Conservation (phyloP, 345 rosid genomes). For the Cardamine resedifolia region DNA sequence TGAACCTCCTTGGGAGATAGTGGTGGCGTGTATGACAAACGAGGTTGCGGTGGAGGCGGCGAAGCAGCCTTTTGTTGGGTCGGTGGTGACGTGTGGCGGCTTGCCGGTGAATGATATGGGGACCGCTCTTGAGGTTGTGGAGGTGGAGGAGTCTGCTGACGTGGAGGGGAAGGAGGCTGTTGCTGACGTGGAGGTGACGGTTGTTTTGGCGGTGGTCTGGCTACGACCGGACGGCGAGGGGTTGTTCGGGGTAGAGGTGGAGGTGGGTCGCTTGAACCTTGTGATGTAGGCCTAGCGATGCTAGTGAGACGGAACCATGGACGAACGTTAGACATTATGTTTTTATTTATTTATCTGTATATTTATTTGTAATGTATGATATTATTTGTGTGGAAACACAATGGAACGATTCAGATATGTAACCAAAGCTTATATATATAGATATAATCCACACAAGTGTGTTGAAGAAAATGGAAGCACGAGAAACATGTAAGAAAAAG, state of each 20-base stretch:
- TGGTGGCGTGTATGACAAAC: constrained; percentile 36
- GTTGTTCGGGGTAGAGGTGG: constrained; percentile 32
- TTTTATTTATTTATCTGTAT: too few species aligned
- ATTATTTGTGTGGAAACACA: constrained; percentile 18
- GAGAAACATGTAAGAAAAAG: constrained; percentile 30
- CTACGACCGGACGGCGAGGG: constrained; percentile 31
- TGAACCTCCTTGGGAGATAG: constrained; percentile 33
- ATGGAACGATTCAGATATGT: constrained; percentile 23
- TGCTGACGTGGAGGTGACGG: constrained; percentile 30
- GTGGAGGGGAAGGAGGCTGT: constrained; percentile 3
- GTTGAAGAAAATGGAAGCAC: constrained; percentile 22
- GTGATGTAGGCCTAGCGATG: constrained; percentile 38
- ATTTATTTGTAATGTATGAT: neutral
- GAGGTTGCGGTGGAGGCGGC: constrained; percentile 16
- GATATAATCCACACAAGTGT: constrained; percentile 16
- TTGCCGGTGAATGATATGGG: constrained; percentile 30
- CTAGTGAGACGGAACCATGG: constrained; percentile 45
- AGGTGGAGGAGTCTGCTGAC: constrained; percentile 26
- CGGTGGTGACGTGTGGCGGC: constrained; percentile 33
- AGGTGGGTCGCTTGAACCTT: constrained; percentile 37
- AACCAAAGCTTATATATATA: neutral
- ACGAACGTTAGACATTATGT: constrained; percentile 40
- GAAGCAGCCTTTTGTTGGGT: constrained; percentile 25
- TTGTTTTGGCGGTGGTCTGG: constrained; percentile 12
- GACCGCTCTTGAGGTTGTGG: constrained; percentile 35